Evolutionary conservation across 2,329 filamentous ascomycete genomes (phyloP).

Genomic region (Calonectria pseudoreteaudii): DNA sequence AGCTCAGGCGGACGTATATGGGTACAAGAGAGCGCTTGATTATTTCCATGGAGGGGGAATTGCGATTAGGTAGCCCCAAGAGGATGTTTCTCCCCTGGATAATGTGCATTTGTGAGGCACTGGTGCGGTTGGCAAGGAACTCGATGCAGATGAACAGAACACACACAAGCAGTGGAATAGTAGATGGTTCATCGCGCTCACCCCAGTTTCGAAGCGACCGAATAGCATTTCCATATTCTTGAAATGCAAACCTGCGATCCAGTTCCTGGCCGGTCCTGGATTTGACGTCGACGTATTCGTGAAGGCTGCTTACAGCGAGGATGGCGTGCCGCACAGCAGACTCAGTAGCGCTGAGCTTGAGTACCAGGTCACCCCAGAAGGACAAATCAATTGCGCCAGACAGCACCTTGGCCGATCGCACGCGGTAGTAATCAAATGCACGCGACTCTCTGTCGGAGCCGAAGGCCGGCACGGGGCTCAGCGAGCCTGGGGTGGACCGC

Average conservation of each 20-base stretch:
- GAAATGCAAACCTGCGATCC: conserved; percentile 41
- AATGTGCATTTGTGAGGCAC: conserved; percentile 58
- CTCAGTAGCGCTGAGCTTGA: conserved; percentile 58
- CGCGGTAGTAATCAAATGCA: conserved; percentile 51
- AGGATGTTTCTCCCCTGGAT: conserved; percentile 57
- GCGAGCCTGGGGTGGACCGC: conserved; percentile 30
- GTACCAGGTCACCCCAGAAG: conserved; percentile 59
- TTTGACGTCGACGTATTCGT: conserved; percentile 49
- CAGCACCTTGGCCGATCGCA: conserved; percentile 52
- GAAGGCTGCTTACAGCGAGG: conserved; percentile 61
- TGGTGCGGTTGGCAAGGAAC: conserved; percentile 63
- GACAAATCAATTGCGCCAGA: conserved; percentile 55
- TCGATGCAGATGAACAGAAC: conserved; percentile 66
- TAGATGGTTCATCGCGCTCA: conserved; percentile 43
- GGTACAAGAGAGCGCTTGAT: conserved; percentile 56
- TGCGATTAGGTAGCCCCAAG: conserved; percentile 44
- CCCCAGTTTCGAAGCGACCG: conserved; percentile 53
- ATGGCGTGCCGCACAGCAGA: conserved; percentile 62
- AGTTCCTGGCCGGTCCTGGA: conserved; percentile 30
- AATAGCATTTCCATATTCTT: conserved; percentile 62
- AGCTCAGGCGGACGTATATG: conserved; percentile 56
- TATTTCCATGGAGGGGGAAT: conserved; percentile 49
- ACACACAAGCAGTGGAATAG: conserved; percentile 57
- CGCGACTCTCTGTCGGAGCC: conserved; percentile 36
- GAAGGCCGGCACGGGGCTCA: conserved; percentile 37